Evolutionary conservation across 164 flowering plant genomes (phyloP).

Genomic region (Nymphaea thermarum): DNA sequence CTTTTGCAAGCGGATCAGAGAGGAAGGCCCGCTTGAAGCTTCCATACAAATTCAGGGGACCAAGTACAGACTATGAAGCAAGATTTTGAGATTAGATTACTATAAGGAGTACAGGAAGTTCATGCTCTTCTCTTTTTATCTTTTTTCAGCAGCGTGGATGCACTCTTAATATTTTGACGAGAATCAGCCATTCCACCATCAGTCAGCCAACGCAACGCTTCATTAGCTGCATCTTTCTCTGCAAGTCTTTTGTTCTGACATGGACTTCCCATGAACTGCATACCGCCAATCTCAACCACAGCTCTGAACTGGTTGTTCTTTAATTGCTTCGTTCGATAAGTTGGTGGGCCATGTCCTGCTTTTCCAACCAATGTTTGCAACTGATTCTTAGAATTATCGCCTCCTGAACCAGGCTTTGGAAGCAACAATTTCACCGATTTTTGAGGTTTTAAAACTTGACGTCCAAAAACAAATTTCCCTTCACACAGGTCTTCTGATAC

Average conservation of each 20-base stretch:
- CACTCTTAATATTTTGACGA: too few species aligned
- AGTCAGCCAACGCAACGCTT: slow-evolving; percentile 63
- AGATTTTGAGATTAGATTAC: too few species aligned
- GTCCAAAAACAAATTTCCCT: slow-evolving; percentile 67
- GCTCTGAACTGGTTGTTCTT: slow-evolving; percentile 51
- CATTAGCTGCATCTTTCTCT: slow-evolving; percentile 87
- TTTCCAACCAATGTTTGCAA: slow-evolving; percentile 72
- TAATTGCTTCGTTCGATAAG: slow-evolving; percentile 49
- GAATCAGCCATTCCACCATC: slow-evolving; percentile 13
- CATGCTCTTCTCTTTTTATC: too few species aligned
- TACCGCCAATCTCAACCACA: slow-evolving; percentile 65
- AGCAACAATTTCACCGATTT: not conserved
- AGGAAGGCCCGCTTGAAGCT: too few species aligned
- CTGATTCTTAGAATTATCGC: slow-evolving; percentile 84
- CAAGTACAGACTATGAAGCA: too few species aligned
- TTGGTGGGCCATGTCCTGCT: slow-evolving; percentile 61
- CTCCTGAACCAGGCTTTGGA: slow-evolving; percentile 43
- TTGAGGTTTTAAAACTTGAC: slow-evolving; percentile 17
- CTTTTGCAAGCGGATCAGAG: too few species aligned
- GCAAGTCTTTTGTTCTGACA: slow-evolving; percentile 77
- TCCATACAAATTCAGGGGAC: too few species aligned
- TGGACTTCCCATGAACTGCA: slow-evolving; percentile 66
- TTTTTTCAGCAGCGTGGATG: too few species aligned
- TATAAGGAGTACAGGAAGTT: too few species aligned
- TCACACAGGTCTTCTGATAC: slow-evolving; percentile 60